A percentile compares a stretch with the other conserved stretches of the same genome.
These are phyloP conservation scores for Dendrostoma leiphaemia DNA, from an alignment of 2,329 filamentous ascomycete genomes.

Conservation along the genomic window DNA sequence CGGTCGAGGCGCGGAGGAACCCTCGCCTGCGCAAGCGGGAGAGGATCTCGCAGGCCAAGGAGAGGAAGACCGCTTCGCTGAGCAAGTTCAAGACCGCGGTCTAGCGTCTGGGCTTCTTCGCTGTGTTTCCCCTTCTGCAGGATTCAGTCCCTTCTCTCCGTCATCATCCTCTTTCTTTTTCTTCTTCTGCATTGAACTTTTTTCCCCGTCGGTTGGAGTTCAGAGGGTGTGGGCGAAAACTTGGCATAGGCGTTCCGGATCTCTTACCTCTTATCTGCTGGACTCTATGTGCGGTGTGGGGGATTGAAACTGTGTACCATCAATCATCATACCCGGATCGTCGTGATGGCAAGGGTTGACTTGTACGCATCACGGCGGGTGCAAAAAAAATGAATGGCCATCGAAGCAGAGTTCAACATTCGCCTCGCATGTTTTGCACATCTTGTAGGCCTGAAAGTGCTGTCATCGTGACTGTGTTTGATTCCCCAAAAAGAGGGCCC, in stretches of 20 bases:
- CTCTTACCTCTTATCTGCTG: background rate
- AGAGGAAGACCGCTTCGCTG: background rate
- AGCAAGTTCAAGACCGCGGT: background rate
- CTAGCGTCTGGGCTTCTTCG: background rate
- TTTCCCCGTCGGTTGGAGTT: slow-evolving; percentile 15
- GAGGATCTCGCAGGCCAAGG: background rate
- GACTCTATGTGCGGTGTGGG: background rate
- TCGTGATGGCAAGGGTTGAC: background rate
- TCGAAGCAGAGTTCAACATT: too few relatives aligned
- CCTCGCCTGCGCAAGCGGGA: slow-evolving; percentile 14
- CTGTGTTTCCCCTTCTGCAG: background rate
- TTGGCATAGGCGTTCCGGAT: slow-evolving; percentile 19
- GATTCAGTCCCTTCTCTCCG: background rate
- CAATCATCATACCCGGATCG: background rate
- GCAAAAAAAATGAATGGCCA: background rate
- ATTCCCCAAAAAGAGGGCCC: too few relatives aligned
- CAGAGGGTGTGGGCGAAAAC: slow-evolving; percentile 8
- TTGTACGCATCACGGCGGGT: background rate
- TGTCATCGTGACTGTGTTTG: too few relatives aligned
- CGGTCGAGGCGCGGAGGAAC: slow-evolving; percentile 45
- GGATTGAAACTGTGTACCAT: background rate
- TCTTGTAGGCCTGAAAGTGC: too few relatives aligned
- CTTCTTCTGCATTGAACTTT: slow-evolving; percentile 3
- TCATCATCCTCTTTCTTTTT: background rate
- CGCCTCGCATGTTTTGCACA: background rate